phyloP scores from a whole-genome alignment of 495 filamentous ascomycete species.

The Talaromyces adpressus region DNA sequence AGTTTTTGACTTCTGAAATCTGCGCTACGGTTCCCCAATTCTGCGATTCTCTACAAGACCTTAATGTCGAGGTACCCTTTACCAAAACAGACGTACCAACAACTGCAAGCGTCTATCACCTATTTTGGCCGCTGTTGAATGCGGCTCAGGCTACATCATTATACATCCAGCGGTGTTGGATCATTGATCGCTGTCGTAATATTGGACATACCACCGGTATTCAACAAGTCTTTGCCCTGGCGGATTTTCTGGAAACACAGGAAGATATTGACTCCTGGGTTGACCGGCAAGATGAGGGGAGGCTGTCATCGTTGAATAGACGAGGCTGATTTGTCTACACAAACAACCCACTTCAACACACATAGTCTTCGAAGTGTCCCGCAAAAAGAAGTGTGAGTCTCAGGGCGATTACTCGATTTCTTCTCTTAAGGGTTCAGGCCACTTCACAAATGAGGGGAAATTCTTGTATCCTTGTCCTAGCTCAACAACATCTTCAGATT shows the following conservation, averaged over 20 bases:
- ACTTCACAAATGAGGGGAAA: background rate
- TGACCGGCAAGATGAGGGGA: background rate
- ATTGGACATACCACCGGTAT: background rate
- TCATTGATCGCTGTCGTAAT: background rate
- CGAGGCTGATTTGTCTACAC: background rate
- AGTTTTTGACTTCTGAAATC: background rate
- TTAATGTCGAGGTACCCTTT: background rate
- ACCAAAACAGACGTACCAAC: background rate
- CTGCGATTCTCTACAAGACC: background rate
- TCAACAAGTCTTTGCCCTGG: background rate
- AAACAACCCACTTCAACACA: background rate
- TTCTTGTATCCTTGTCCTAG: too few relatives aligned
- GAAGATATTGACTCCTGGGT: background rate
- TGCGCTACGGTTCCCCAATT: constrained; percentile 5
- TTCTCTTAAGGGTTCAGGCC: background rate
- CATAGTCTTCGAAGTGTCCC: too few relatives aligned
- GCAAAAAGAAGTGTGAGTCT: too few relatives aligned
- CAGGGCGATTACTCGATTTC: background rate
- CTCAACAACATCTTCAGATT: background rate
- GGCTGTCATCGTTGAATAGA: background rate
- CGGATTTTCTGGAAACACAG: background rate
- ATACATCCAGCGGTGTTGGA: background rate
- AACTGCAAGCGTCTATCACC: background rate
- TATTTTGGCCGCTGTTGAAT: constrained; percentile 5
- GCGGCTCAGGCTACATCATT: background rate